Percentiles rank a stretch among this genome's conserved stretches.
phyloP scores from a whole-genome alignment of 2,329 filamentous ascomycete genomes.

The Fusarium longipes region DNA sequence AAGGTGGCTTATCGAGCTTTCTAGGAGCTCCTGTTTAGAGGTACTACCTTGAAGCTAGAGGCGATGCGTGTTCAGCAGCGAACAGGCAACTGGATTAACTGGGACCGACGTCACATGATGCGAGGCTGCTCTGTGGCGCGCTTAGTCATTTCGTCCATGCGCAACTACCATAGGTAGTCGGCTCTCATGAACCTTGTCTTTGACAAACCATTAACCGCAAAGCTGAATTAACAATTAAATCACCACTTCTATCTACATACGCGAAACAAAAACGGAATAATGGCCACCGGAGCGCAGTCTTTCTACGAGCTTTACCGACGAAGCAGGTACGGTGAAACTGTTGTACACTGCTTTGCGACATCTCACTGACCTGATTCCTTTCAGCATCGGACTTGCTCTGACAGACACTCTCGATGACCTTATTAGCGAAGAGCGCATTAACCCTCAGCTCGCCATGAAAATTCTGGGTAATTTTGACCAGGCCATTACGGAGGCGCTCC shows the following conservation, averaged over 20 bases:
- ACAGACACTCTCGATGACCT: constrained; percentile 98
- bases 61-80: constrained; percentile 43
- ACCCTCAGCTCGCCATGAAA: constrained; percentile 98
- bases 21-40: constrained; percentile 46
- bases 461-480: constrained; percentile 96
- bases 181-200: constrained; percentile 30
- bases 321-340: constrained; percentile 79
- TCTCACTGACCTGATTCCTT: constrained; percentile 41
- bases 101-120: constrained; percentile 53
- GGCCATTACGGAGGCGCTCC: constrained; percentile 88
- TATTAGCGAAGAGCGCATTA: constrained; percentile 93
- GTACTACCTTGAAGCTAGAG: constrained; percentile 40
- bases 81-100: constrained; percentile 42
- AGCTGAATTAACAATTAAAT: constrained; percentile 2
- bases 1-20: constrained; percentile 44
- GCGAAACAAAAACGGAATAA: constrained; percentile 42
- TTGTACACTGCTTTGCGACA: constrained; percentile 48
- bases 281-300: constrained; percentile 65
- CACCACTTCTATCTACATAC: neutral
- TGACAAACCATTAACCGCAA: constrained; percentile 18
- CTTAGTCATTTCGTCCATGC: constrained; percentile 44
- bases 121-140: constrained; percentile 36
- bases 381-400: constrained; percentile 89
- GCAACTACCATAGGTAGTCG: constrained; percentile 26
- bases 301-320: constrained; percentile 97